Evolutionary conservation across 495 filamentous ascomycete species (phyloP), one percentile per base, ranked within the genome.

Genomic region (Talaromyces thailandensis): DNA sequence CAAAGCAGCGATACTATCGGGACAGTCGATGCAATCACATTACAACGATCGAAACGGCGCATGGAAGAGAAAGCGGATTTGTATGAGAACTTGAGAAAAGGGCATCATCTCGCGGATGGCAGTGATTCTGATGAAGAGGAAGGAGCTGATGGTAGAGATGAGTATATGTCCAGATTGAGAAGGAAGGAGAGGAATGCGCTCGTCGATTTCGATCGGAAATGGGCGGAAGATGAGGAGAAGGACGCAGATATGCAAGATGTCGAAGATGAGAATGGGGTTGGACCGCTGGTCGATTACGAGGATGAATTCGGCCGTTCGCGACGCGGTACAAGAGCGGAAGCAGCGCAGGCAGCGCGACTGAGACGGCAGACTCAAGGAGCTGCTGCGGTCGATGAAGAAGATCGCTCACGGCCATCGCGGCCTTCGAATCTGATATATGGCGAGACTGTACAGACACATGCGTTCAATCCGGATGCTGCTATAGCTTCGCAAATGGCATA

Each of bases 161-260:
- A 77, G 7, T 74, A 76, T 61, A 32, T 75, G 3, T 58, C 67
- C 2, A 64, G 74, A 21, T 53, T 79, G 23, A 64, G 76, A 7
- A 67, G 76, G 59, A 74, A 70, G 62, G 77, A 79, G 60, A 73
- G 74, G 57, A 82, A 81, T 67, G 83, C 73, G 8, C 75, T 93
- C 23, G 87, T 98, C 0, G 94, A 98, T 76, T 98, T 98, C 69
- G 93, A 97, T 73, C 79, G 85, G 50, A 98, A 98, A 73, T 96
- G 93, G 91, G 91, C 87, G 0, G 90, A 95, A 66, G 71, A 74
- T 43, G 70, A 85, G 51, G 72, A 73, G 11, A 76, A 77, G 12
- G 68, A 70, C 14, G 76, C 73, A 1, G 67, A 68, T 24, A 66
- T 35, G 9, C 66, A 62, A 1, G 72, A 73, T 0, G 71, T 70